Percentiles rank a stretch among this genome's conserved stretches.
Conservation (phyloP, 345 rosid genomes). For the Lumnitzera racemosa region DNA sequence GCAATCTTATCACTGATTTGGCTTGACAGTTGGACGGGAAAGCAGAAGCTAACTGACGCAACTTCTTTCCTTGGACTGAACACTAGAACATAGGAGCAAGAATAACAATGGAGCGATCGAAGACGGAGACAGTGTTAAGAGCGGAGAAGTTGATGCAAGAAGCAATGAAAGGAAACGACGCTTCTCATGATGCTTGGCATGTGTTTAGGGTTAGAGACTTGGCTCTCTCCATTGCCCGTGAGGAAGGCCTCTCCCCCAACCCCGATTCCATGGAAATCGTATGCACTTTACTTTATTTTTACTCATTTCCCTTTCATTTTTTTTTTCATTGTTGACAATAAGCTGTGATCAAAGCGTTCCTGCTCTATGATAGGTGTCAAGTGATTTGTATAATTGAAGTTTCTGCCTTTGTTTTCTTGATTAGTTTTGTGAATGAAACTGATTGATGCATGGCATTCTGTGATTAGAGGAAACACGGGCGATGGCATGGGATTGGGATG, state of each 20-base stretch:
- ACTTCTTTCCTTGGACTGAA: no score
- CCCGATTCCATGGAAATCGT: slow-evolving; percentile 76
- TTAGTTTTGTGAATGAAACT: no score
- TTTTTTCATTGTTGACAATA: no score
- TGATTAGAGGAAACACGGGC: no score
- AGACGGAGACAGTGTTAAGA: slow-evolving; percentile 15
- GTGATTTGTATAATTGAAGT: not conserved
- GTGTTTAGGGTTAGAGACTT: slow-evolving; percentile 81
- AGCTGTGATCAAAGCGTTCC: no score
- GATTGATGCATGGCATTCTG: no score
- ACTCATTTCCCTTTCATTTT: not conserved
- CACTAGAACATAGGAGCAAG: no score
- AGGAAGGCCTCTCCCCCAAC: slow-evolving; percentile 70
- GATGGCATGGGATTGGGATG: no score
- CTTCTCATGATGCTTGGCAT: slow-evolving; percentile 74
- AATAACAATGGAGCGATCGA: no score
- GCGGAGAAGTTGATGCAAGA: slow-evolving; percentile 48
- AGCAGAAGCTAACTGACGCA: not conserved
- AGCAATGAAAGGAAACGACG: slow-evolving; percentile 70
- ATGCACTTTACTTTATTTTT: slow-evolving; percentile 1
- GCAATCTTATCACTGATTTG: no score
- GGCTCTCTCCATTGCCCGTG: slow-evolving; percentile 70
- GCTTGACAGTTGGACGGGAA: not conserved
- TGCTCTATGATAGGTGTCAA: no score
- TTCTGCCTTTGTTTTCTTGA: no score